Evolutionary conservation across 371 early-diverging fungal genomes (phyloP), one percentile per base, ranked within the genome.

Genomic region (Blakeslea trispora): DNA sequence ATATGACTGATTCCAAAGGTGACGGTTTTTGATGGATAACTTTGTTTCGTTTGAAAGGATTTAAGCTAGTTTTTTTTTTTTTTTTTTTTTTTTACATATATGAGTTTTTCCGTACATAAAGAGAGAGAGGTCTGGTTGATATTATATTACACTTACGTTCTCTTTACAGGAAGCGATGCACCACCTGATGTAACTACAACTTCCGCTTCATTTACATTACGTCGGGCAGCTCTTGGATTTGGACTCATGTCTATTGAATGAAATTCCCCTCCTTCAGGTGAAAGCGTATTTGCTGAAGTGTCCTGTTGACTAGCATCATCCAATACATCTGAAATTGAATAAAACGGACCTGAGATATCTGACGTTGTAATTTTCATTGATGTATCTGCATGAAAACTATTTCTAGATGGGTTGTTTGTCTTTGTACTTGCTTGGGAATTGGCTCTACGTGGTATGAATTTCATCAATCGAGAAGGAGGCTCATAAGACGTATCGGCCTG

Each of bases 281-380:
- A 55, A 7, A 62, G 54, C 14, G 55, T 50, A 6, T 52, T 35
- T 18, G 55, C 47, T 21, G 71, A 56, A 7, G 61, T 44, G 4
- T 57, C 50, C 0, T 28, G 28, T 28, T 28, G 28, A 28, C 28
- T 28, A 7, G 61, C 54, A 44, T 78, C 78, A 53, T 69, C 68
- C 31, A 78, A 41, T 1, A 78, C 80, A 45, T 79, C 77, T 8
- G 75, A 74, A 46, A 79, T 76, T 13, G 77, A 76, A 60, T 74
- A 79, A 53, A 76, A 79, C 0, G 80, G 80, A 1, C 80, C 80
- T 2, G 69, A 66, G 13, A 75, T 51, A 53, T 79, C 79, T 17
- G 60, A 55, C 0, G 58, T 32, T 9, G 72, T 54, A 14, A 63
- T 62, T 24, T 42, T 66, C 35, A 62, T 67, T 9, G 15, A 19